Conservation (phyloP, 2,329 filamentous ascomycete genomes). For the Chrysoporthe puriensis region DNA sequence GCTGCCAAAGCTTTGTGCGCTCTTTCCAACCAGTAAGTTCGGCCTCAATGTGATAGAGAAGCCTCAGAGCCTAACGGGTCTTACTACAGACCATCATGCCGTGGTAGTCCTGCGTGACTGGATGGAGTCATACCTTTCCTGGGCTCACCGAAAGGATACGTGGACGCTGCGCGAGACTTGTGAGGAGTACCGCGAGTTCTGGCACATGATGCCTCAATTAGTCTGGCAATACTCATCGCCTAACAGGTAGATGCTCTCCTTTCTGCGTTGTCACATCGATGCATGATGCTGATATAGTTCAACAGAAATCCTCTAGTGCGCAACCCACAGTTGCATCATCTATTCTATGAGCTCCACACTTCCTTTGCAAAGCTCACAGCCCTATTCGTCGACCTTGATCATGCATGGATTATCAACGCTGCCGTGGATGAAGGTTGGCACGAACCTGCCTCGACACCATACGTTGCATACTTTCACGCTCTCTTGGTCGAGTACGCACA, state of each 20-base stretch:
- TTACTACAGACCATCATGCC: conserved; percentile 47
- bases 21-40: conserved; percentile 34
- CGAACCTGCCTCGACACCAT: conserved; percentile 48
- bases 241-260: background rate
- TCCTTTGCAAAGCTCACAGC: conserved; percentile 55
- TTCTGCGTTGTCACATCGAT: conserved; percentile 2
- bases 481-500: conserved; percentile 22
- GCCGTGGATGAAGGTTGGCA: conserved; percentile 37
- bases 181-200: conserved; percentile 52
- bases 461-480: conserved; percentile 45
- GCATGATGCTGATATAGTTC: conserved; percentile 22
- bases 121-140: conserved; percentile 53
- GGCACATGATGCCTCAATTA: conserved; percentile 56
- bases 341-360: conserved; percentile 44
- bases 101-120: conserved; percentile 52
- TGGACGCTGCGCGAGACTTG: conserved; percentile 48
- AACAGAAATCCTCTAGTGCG: conserved; percentile 35
- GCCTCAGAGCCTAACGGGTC: conserved; percentile 27
- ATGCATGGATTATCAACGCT: conserved; percentile 40
- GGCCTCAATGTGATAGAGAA: conserved; percentile 33
- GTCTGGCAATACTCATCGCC: conserved; percentile 38
- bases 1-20: conserved; percentile 34
- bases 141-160: conserved; percentile 41
- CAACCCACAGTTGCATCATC: conserved; percentile 36
- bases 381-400: conserved; percentile 56